Evolutionary conservation across 352 stramenopile species (phyloP).

Genomic region (Phytopythium oedochilum): DNA sequence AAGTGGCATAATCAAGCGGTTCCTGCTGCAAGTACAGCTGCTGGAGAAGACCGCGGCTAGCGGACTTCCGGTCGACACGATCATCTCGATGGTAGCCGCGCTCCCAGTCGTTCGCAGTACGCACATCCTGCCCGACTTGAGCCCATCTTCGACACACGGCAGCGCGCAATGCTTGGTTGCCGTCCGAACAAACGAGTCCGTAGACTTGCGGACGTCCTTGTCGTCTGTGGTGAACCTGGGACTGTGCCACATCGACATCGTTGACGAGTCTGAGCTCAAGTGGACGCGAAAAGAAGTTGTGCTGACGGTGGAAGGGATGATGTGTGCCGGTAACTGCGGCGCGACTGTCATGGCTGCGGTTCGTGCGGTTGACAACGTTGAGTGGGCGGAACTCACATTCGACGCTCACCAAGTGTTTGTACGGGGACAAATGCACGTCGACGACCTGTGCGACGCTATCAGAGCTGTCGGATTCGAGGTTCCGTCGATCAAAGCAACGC

Average conservation of each 20-base stretch:
- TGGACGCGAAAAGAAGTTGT: conserved; percentile 67
- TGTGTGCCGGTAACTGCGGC: conserved; percentile 76
- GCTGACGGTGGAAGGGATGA: conserved; percentile 69
- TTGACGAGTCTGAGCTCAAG: conserved; percentile 26
- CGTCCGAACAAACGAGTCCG: conserved; percentile 22
- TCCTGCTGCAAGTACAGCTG: conserved; percentile 28
- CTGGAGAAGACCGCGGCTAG: conserved; percentile 11
- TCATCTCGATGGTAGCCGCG: conserved; percentile 34
- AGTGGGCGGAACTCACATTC: conserved; percentile 51
- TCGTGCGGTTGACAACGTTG: conserved; percentile 32
- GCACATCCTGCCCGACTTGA: conserved; percentile 22
- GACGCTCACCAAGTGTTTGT: conserved; percentile 52
- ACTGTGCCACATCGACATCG: conserved; percentile 24
- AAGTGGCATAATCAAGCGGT: conserved; percentile 14
- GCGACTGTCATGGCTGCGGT: conserved; percentile 64
- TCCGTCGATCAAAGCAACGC: conserved; percentile 26
- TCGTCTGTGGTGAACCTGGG: conserved; percentile 16
- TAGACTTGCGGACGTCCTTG: conserved; percentile 22
- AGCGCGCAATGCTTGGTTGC: conserved; percentile 10
- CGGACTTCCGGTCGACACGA: conserved; percentile 14
- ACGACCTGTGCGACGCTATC: conserved; percentile 36
- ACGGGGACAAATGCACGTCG: conserved; percentile 36
- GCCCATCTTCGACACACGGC: not conserved
- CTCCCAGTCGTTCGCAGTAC: conserved; percentile 45
- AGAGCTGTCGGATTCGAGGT: conserved; percentile 62